Evolutionary conservation across 2,329 filamentous ascomycete species (phyloP).

Genomic region (Fusarium tupiense): DNA sequence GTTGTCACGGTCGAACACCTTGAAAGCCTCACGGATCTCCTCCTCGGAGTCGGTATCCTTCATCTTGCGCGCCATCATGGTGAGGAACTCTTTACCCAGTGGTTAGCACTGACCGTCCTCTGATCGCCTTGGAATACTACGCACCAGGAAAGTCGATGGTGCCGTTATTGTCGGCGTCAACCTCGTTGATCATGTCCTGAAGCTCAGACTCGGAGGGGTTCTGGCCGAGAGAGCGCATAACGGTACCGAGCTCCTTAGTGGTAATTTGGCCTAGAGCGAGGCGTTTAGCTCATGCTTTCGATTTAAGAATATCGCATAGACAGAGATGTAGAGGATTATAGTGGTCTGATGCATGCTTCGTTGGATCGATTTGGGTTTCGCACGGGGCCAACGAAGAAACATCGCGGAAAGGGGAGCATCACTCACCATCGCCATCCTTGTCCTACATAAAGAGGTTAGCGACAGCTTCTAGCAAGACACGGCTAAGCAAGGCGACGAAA

Average conservation of each 20-base stretch:
- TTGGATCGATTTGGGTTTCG: conserved; percentile 23
- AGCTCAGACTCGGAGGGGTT: conserved; percentile 91
- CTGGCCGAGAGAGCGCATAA: conserved; percentile 90
- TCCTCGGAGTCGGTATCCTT: conserved; percentile 93
- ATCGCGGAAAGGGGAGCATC: conserved; percentile 29
- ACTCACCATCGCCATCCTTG: conserved; percentile 92
- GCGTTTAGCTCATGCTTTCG: conserved; percentile 34
- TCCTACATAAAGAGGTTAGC: conserved; percentile 64
- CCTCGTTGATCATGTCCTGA: conserved; percentile 95
- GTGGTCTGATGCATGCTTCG: conserved; percentile 1
- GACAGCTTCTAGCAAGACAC: conserved; percentile 7
- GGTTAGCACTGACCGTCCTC: conserved; percentile 28
- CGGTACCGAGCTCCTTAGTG: conserved; percentile 88
- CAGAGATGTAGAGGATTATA: neutral
- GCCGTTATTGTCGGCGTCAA: conserved; percentile 91
- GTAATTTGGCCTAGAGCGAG: conserved; percentile 79
- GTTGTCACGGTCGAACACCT: conserved; percentile 90
- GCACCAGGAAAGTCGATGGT: conserved; percentile 91
- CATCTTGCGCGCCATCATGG: conserved; percentile 96
- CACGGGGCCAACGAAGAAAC: conserved; percentile 4
- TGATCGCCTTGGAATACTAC: conserved; percentile 36
- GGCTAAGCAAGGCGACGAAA: neutral
- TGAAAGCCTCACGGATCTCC: conserved; percentile 90
- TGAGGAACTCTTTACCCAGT: conserved; percentile 77
- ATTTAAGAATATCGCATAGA: conserved; percentile 9